Base-by-base conservation (phyloP, 768 basidiomycete genomes). In the Lactarius sanguifluus region DNA sequence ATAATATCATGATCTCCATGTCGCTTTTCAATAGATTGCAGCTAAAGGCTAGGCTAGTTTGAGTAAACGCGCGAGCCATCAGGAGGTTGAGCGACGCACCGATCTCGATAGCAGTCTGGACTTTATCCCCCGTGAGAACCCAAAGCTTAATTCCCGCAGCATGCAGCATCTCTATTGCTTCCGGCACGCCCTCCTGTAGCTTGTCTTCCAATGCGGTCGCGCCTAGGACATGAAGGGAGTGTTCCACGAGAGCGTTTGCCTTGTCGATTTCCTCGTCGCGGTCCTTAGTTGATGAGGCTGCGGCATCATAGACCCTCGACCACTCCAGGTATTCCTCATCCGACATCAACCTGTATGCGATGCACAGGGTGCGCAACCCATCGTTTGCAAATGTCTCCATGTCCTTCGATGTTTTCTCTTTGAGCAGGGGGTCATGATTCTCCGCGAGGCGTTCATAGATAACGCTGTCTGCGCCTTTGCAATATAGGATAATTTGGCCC, bases 81-180 rank as follows among this genome's bases (percentile, higher is more conserved):
- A 30, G 67, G 15, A 23, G 16, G 20, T 16, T 25, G 54, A 66
- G 54, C 7, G 28, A 71, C 73, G 18, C 62, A 82, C 84, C 96
- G 69, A 99, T 98, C 75, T 98, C 96, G 73, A 99, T 98, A 16
- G 96, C 96, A 1, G 96, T 99, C 76, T 98, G 96, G 1, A 98
- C 82, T 77, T 99, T 99, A 78, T 99, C 96, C 32, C 96, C 95
- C 41, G 96, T 98, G 58, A 98, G 79, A 76, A 98, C 96, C 96
- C 96, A 99, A 2, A 99, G 76, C 78, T 98, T 99, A 80, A 99
- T 97, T 15, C 96, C 96, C 2, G 96, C 96, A 34, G 84, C 81
- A 72, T 97, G 94, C 20, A 99, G 81, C 63, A 83, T 89, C 71
- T 94, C 94, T 70, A 99, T 98, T 2, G 96, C 91, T 65, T 97